Conservation (phyloP, 495 filamentous ascomycete genomes). For the Podospora conica region DNA sequence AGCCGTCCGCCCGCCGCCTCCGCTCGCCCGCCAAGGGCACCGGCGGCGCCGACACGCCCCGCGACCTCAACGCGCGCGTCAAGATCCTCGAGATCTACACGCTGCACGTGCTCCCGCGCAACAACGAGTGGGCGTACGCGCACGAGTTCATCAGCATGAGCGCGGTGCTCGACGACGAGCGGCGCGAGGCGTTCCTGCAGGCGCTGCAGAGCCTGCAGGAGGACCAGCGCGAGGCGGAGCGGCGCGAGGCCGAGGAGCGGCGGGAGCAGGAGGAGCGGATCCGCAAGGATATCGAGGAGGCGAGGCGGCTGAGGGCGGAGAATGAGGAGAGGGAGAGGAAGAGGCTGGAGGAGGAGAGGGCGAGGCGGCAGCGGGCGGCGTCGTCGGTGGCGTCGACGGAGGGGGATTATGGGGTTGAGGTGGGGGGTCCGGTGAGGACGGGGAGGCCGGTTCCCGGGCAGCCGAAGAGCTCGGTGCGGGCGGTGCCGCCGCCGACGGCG, state of each 20-base stretch:
- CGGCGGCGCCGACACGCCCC: slow-evolving; percentile 64
- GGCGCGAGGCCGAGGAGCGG: slow-evolving; percentile 57
- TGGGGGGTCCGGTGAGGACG: slow-evolving; percentile 39
- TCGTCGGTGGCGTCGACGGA: slow-evolving; percentile 8
- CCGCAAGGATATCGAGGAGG: slow-evolving; percentile 56
- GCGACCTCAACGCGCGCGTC: slow-evolving; percentile 66
- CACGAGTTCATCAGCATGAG: slow-evolving; percentile 79
- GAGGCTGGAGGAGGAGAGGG: slow-evolving; percentile 40
- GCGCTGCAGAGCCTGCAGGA: slow-evolving; percentile 67
- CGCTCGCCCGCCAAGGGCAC: slow-evolving; percentile 31
- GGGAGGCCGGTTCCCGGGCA: slow-evolving; percentile 9
- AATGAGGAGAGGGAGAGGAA: slow-evolving; percentile 48
- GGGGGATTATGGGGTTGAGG: slow-evolving; percentile 44
- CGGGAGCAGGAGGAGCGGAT: slow-evolving; percentile 53
- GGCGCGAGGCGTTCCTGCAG: slow-evolving; percentile 76
- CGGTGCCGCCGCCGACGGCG: slow-evolving; percentile 16
- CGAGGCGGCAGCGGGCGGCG: slow-evolving; percentile 26
- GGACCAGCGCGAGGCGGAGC: slow-evolving; percentile 59
- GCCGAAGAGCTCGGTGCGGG: background rate
- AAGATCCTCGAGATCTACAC: slow-evolving; percentile 92
- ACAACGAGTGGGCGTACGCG: slow-evolving; percentile 93
- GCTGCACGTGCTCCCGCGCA: slow-evolving; percentile 82
- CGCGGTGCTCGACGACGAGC: slow-evolving; percentile 84
- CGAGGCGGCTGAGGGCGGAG: slow-evolving; percentile 42
- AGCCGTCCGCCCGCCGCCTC: slow-evolving; percentile 19